A percentile compares a stretch with the other conserved stretches of the same genome.
phyloP scores from a whole-genome alignment of 805 yeast species.

The Pichia rugopelliculosa region DNA sequence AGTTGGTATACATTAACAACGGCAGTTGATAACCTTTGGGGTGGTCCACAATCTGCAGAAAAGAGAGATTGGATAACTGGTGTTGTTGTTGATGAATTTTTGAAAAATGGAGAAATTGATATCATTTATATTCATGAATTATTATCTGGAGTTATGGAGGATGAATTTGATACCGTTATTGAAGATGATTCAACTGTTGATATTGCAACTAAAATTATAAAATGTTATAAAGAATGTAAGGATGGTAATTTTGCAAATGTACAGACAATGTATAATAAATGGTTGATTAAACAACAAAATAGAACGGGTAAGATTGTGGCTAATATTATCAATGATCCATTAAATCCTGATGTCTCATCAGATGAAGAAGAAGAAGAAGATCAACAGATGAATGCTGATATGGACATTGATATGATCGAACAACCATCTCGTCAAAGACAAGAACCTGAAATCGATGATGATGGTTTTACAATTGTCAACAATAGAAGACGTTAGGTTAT shows the following conservation, averaged over 20 bases:
- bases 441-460: conserved; percentile 81
- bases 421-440: conserved; percentile 31
- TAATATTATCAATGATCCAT: conserved; percentile 50
- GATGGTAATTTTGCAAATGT: conserved; percentile 45
- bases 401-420: conserved; percentile 30
- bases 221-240: conserved; percentile 58
- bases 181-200: conserved; percentile 84
- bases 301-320: conserved; percentile 32
- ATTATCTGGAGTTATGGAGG: conserved; percentile 81
- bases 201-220: conserved; percentile 60
- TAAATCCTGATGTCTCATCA: conserved; percentile 50
- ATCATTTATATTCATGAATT: conserved; percentile 77
- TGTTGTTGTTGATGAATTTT: conserved; percentile 70
- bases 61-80: conserved; percentile 95
- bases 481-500: conserved; percentile 33
- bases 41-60: conserved; percentile 85
- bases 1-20: conserved; percentile 82
- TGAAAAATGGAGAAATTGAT: conserved; percentile 57
- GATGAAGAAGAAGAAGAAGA: conserved; percentile 37
- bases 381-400: conserved; percentile 30
- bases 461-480: conserved; percentile 86
- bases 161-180: conserved; percentile 83
- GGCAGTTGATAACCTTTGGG: conserved; percentile 93
- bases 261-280: conserved; percentile 52
- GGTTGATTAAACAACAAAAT: conserved; percentile 45